Conservation (phyloP, 495 filamentous ascomycete species). For the Articulospora tetracladia region DNA sequence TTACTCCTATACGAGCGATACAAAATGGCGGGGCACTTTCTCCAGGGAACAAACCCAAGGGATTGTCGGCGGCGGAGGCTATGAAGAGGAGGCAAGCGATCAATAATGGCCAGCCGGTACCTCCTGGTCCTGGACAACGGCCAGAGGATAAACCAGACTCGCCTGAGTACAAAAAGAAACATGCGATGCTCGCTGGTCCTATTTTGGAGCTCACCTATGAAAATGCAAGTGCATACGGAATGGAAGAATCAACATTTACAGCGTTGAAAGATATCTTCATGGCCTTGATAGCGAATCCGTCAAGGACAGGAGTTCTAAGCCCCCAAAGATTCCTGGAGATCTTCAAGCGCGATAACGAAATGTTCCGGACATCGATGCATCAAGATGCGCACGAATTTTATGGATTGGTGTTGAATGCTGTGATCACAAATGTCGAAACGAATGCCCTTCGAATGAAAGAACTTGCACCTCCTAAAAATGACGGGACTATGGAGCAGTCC, state of each 20-base stretch:
- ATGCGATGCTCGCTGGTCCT: constrained; percentile 81
- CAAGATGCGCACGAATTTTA: constrained; percentile 98
- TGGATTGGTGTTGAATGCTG: constrained; percentile 91
- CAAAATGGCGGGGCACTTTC: constrained; percentile 42
- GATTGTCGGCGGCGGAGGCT: constrained; percentile 32
- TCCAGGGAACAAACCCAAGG: constrained; percentile 42
- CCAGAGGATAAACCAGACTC: constrained; percentile 76
- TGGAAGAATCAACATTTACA: constrained; percentile 92
- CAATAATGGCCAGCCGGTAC: constrained; percentile 33
- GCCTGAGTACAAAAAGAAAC: constrained; percentile 95
- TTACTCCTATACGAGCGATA: constrained; percentile 33
- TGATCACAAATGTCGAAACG: constrained; percentile 88
- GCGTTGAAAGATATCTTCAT: constrained; percentile 96
- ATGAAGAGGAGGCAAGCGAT: constrained; percentile 42
- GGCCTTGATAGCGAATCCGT: constrained; percentile 75
- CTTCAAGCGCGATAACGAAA: constrained; percentile 88
- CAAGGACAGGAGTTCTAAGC: constrained; percentile 85
- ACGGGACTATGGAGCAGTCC: constrained; percentile 33
- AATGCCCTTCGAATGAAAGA: constrained; percentile 60
- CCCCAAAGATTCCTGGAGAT: constrained; percentile 93
- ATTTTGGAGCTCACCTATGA: constrained; percentile 78
- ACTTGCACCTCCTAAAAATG: constrained; percentile 35
- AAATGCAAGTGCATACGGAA: constrained; percentile 76
- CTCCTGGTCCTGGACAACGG: constrained; percentile 33
- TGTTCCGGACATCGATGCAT: constrained; percentile 96